Base-by-base conservation (phyloP, 768 basidiomycete species). In the Auricularia cornea region DNA sequence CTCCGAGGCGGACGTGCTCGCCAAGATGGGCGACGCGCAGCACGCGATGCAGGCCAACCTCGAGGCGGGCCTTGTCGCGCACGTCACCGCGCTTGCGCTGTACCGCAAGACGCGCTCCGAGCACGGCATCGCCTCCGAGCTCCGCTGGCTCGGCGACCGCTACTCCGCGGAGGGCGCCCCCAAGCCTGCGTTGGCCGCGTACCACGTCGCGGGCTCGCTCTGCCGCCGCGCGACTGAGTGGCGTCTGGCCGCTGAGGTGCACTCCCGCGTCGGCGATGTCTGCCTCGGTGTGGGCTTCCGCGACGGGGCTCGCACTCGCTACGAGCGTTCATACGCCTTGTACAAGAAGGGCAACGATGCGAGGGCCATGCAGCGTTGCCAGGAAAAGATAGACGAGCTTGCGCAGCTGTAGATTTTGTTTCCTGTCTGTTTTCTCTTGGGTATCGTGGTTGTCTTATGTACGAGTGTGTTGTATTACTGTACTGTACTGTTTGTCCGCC, bases 331-430 rank as follows among this genome's bases (percentile, higher is more conserved):
- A 11, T 11, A 28, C 10, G 54, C 28, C 5, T 26, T 57, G 23
- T 57, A 57, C 28, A 26, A 26, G 26, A 57, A 57, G 54, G 54
- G 26, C 54, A 57, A 30, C 28, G 54, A 57, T 30, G 28, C 26
- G 4, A 5, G 30, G 26, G 54, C 54, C 30, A 20, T 31, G 12
- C 28, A 57, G 30, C 54, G 23, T 8, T 29, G 28, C 54, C 54
- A 57, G 30, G 54, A 57, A 20, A 57, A 57, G 54, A 28, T 57
- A 20, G 54, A 57, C 30, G 54, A 57, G 54, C 54, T 57, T 57
- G 11, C 44, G 29, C 61, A 30, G n/a, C 66, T 75, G 65, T 62
- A 78, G 35, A 14, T 14, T 38, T 38, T 14, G 10, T 38, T 38
- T 38, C 16, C 35, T 38, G 35, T 38, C 10, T 38, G 10, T 38